Conservation (phyloP, 1,139 yeast genomes). For the Hansenula lynferdii region DNA sequence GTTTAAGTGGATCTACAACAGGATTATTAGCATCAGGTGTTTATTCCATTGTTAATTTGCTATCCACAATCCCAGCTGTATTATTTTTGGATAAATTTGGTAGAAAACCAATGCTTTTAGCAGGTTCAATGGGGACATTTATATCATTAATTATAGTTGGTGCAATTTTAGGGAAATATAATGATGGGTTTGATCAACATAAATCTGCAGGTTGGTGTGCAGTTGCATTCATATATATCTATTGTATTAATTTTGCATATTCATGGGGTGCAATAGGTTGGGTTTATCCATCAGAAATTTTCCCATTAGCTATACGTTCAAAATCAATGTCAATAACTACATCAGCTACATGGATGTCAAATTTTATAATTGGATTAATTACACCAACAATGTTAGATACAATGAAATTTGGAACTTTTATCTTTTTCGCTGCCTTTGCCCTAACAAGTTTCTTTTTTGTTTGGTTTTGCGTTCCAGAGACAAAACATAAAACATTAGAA, state of each 20-base stretch:
- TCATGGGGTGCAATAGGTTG: constrained; percentile 36
- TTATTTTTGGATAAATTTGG: constrained; percentile 1
- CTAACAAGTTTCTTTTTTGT: constrained; percentile 30
- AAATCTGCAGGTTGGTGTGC: constrained; percentile 6
- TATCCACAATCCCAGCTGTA: constrained; percentile 1
- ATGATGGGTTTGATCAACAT: constrained; percentile 16
- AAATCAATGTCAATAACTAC: constrained; percentile 37
- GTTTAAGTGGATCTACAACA: constrained; percentile 60
- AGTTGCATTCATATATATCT: constrained; percentile 9
- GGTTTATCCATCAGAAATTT: constrained; percentile 54
- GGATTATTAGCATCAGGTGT: constrained; percentile 39
- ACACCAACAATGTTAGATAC: constrained; percentile 37
- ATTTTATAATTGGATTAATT: constrained; percentile 47
- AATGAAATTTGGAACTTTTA: constrained; percentile 36
- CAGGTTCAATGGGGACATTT: constrained; percentile 3
- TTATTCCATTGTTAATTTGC: constrained; percentile 40
- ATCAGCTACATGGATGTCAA: constrained; percentile 42
- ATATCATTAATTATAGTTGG: constrained; percentile 21
- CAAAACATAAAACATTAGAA: constrained; percentile 52
- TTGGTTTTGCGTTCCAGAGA: constrained; percentile 54
- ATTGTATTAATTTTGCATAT: constrained; percentile 23
- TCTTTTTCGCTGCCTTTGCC: constrained; percentile 36
- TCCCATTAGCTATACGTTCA: constrained; percentile 54
- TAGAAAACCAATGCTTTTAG: neutral
- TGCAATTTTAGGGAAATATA: constrained; percentile 24